Evolutionary conservation across 2,329 filamentous ascomycete species (phyloP), one percentile per base, ranked within the genome.

Genomic region (Aspergillus sp.): DNA sequence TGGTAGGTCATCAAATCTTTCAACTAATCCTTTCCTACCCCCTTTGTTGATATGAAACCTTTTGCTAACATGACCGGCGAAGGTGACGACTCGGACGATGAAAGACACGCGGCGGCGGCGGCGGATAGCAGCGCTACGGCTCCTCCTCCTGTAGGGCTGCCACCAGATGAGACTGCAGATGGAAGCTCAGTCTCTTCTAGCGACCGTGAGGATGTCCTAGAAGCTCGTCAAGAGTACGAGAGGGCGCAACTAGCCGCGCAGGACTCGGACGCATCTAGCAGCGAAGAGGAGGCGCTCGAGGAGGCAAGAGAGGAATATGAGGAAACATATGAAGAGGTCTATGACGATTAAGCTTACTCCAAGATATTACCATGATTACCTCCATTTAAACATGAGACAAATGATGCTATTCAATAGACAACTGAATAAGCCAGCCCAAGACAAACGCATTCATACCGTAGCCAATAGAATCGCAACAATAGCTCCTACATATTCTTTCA

Each of bases 231-330:
- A 42, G 51, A 53, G 18, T 53, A 53, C 13, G 51, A 53, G 41
- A 42, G 5, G 30, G 51, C 51, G 18, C 30, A 38, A 7, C 42
- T 53, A 0, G 51, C 51, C 2, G 51, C 51, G 13, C 51, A 53
- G 32, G 51, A 53, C 42, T 53, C 51, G 18, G 51, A 53, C n/a
- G 51, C 51, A 12, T 53, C 51, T 4, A 53, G 51, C 11, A 53
- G 51, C 11, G 51, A 53, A 15, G 51, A 53, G 30, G 51, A 53
- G 20, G 51, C 42, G 41, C 41, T 53, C 5, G 42, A 53, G 32
- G 42, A 53, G 20, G 51, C 51, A 3, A 17, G 51, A 9, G 51
- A 53, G 42, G 42, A 45, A 11, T 53, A 53, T 18, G 51, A 53
- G 20, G 51, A 53, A 42, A 13, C 22, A 4, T 53, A 53, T 15